phyloP scores from a whole-genome alignment of 148 eudicot genomes.

The Oxyria digyna region DNA sequence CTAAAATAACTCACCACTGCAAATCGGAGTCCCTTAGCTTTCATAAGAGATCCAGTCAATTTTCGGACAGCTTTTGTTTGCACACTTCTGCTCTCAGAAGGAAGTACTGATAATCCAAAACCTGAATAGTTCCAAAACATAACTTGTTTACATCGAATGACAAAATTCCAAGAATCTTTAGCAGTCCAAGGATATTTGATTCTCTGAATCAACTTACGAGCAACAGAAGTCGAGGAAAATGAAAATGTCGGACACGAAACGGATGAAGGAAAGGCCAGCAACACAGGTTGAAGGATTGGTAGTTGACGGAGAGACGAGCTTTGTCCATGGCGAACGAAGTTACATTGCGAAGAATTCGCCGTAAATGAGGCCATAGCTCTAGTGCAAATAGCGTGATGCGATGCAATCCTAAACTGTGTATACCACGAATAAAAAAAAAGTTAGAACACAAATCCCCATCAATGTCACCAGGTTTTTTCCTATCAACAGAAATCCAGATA shows the following conservation, averaged over 20 bases:
- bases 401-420: neutral
- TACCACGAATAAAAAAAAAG: neutral
- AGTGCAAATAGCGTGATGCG: neutral
- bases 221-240: neutral
- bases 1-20: conserved; percentile 60
- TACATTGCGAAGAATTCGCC: neutral
- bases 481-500: neutral
- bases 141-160: neutral
- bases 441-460: neutral
- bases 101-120: conserved; percentile 28
- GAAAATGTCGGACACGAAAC: neutral
- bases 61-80: conserved; percentile 62
- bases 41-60: conserved; percentile 52
- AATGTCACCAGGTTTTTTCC: neutral
- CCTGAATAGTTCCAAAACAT: conserved; percentile 12
- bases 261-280: neutral
- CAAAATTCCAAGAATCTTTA: neutral
- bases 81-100: conserved; percentile 17
- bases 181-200: no score
- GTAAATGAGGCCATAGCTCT: neutral
- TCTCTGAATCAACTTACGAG: neutral
- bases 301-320: conserved; percentile 1
- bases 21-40: conserved; percentile 60
- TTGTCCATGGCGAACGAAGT: neutral
- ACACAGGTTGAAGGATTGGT: neutral